Evolutionary conservation across 305 asterid species (phyloP).

Genomic region (Euphrasia arctica): DNA sequence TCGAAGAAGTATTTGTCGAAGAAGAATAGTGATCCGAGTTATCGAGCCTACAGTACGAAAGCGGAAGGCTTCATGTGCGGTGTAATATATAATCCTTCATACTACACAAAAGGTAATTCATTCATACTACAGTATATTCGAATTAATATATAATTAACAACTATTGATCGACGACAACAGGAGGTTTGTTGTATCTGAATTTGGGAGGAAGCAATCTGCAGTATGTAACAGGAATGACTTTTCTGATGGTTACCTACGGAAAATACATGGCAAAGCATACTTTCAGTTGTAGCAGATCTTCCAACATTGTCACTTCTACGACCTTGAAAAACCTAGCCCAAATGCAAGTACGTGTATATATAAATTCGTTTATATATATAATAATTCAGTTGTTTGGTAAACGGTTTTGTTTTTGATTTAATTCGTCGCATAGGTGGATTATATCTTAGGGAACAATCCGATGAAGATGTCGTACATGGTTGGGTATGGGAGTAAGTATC

Average conservation of each 20-base stretch:
- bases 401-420: neutral
- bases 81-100: slow-evolving; percentile 60
- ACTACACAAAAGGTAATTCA: slow-evolving; percentile 50
- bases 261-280: slow-evolving; percentile 68
- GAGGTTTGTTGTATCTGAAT: slow-evolving; percentile 65
- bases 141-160: slow-evolving; percentile 13
- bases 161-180: slow-evolving; percentile 37
- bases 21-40: too few relatives aligned
- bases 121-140: neutral
- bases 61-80: slow-evolving; percentile 73
- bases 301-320: slow-evolving; percentile 34
- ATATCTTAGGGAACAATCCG: slow-evolving; percentile 81
- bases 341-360: slow-evolving; percentile 46
- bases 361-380: too few relatives aligned
- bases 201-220: slow-evolving; percentile 63
- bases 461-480: slow-evolving; percentile 89
- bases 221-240: slow-evolving; percentile 68
- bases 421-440: slow-evolving; percentile 52
- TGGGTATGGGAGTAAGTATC: slow-evolving; percentile 67
- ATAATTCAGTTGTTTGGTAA: neutral
- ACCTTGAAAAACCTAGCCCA: slow-evolving; percentile 45
- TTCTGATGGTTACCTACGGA: slow-evolving; percentile 69
- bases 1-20: too few relatives aligned
- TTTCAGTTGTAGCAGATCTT: slow-evolving; percentile 65
- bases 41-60: slow-evolving; percentile 26